phyloP scores from a whole-genome alignment of 805 yeast species.

The Ogataea methanolica region DNA sequence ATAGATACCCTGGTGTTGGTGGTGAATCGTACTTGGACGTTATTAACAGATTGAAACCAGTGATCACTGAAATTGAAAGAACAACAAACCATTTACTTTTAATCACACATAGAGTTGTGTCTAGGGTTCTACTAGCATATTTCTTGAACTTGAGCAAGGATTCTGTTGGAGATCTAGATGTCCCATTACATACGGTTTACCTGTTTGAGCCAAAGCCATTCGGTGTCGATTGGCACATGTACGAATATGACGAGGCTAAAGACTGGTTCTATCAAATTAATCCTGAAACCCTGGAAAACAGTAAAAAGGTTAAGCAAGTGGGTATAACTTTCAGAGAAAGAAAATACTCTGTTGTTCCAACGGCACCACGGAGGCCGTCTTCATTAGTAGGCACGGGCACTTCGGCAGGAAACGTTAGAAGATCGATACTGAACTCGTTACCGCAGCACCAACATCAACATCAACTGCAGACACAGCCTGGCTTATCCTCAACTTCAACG shows the following conservation, averaged over 20 bases:
- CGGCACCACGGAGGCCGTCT: constrained; percentile 47
- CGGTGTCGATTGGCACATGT: constrained; percentile 90
- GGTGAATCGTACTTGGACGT: constrained; percentile 96
- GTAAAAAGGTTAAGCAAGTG: constrained; percentile 60
- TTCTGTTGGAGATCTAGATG: constrained; percentile 83
- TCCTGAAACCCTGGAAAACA: constrained; percentile 38
- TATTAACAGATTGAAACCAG: constrained; percentile 80
- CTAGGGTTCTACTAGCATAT: constrained; percentile 82
- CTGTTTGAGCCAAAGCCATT: constrained; percentile 90
- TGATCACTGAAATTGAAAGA: constrained; percentile 89
- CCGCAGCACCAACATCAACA: not conserved
- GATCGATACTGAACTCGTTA: not conserved
- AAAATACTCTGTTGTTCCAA: constrained; percentile 70
- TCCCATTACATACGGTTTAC: constrained; percentile 88
- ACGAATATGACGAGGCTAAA: constrained; percentile 73
- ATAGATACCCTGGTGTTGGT: constrained; percentile 95
- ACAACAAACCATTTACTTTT: constrained; percentile 82
- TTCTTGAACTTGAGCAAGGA: constrained; percentile 79
- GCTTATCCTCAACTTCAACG: not conserved
- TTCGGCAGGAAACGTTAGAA: not conserved
- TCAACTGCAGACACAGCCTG: not conserved
- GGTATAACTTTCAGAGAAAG: constrained; percentile 68
- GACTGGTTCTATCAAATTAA: constrained; percentile 75
- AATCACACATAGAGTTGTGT: constrained; percentile 86
- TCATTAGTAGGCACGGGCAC: constrained; percentile 1